Conservation (phyloP, 371 early-diverging fungal species). For the Mucor plumbeus region DNA sequence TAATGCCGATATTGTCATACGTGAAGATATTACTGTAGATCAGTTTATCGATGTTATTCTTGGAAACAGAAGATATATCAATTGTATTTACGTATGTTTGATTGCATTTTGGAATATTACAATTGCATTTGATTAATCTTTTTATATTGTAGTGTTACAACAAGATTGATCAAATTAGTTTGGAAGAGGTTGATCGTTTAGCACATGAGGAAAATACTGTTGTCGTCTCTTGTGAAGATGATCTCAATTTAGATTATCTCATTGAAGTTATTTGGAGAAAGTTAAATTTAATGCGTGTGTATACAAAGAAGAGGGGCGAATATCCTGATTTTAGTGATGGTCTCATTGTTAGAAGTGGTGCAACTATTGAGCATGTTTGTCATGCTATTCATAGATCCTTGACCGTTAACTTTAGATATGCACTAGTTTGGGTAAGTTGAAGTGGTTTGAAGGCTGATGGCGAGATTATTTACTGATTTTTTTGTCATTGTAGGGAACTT, state of each 20-base stretch:
- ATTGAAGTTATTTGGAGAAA: conserved; percentile 92
- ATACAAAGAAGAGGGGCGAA: conserved; percentile 98
- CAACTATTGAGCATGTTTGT: conserved; percentile 96
- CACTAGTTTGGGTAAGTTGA: conserved; percentile 82
- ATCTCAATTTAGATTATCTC: conserved; percentile 94
- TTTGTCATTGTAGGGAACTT: conserved; percentile 66
- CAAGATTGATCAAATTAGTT: conserved; percentile 97
- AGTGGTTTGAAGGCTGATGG: not conserved
- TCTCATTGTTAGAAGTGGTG: conserved; percentile 87
- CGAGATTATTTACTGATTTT: not conserved
- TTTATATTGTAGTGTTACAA: conserved; percentile 76
- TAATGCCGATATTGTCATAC: conserved; percentile 98
- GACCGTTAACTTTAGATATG: conserved; percentile 91
- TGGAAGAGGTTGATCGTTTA: conserved; percentile 95
- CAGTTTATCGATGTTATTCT: conserved; percentile 99
- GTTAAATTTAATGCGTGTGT: conserved; percentile 89
- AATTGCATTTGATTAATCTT: not conserved
- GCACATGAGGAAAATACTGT: conserved; percentile 90
- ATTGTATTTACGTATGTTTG: conserved; percentile 87
- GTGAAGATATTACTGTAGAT: conserved; percentile 97
- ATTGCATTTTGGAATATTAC: no score
- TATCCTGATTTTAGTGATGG: conserved; percentile 97
- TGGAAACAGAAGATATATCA: conserved; percentile 97
- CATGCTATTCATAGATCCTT: conserved; percentile 94
- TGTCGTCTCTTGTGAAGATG: conserved; percentile 90